Conservation (phyloP, 345 rosid species). For the Eucalyptus pumila region DNA sequence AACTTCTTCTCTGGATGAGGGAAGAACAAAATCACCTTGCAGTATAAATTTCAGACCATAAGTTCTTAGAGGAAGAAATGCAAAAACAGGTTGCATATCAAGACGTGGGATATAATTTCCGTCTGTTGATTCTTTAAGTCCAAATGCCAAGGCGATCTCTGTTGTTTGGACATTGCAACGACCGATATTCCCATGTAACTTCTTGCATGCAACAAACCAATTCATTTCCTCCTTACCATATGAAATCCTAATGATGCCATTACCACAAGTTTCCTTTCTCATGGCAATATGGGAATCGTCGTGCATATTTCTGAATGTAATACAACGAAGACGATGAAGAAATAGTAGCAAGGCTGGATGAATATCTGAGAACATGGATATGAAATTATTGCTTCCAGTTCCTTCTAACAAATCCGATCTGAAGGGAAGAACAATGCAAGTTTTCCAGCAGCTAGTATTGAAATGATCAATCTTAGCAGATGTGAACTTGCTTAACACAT, state of each 20-base stretch:
- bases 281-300: conserved; percentile 53
- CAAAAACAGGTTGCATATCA: conserved; percentile 75
- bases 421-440: conserved; percentile 88
- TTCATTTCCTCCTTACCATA: conserved; percentile 68
- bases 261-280: conserved; percentile 59
- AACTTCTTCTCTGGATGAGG: conserved; percentile 98
- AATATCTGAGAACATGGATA: conserved; percentile 78
- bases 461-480: conserved; percentile 11
- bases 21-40: conserved; percentile 93
- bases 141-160: conserved; percentile 76
- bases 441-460: conserved; percentile 48
- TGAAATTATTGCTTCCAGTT: conserved; percentile 31
- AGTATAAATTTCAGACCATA: conserved; percentile 91
- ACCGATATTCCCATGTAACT: conserved; percentile 37
- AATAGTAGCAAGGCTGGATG: conserved; percentile 85
- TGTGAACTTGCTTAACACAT: conserved; percentile 25
- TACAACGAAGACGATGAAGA: conserved; percentile 77
- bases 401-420: conserved; percentile 43
- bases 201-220: conserved; percentile 81
- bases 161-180: conserved; percentile 55
- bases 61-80: conserved; percentile 90
- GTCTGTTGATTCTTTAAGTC: conserved; percentile 50
- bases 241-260: conserved; percentile 65
- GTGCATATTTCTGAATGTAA: conserved; percentile 55
- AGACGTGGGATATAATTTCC: conserved; percentile 50